Evolutionary conservation across 805 yeast species (phyloP), one percentile per base, ranked within the genome.

Genomic region (Kluyveromyces starmeri): DNA sequence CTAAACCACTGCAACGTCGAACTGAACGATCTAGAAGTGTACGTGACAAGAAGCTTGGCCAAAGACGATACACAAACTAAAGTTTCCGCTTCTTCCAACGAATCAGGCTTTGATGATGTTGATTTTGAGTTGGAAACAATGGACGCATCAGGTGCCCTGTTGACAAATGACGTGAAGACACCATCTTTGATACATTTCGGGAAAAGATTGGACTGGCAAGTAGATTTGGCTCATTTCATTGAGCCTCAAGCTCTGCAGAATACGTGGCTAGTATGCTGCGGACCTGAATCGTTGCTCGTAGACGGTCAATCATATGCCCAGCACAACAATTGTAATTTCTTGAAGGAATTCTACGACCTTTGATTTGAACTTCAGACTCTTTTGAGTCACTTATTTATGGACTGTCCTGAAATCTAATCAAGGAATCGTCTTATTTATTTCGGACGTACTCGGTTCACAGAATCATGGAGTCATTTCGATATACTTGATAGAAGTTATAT

Each of bases 1-100:
- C 50, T 75, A 26, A 55, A 62, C 9, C 63, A 67, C 17, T 43
- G 71, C 11, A 42, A 51, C 1, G 37, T 63, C 3, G 37, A 46
- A 4, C 38, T 32, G 19, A 20, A 27, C 20, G 32, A 32, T 18
- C 33, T 39, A 13, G 37, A 39, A 4, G 27, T 39, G 7, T 39
- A 20, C 27, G 34, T 39, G 5, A 39, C 42, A 6, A 27, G 27
- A 18, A 27, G 31, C 14, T 16, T 33, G 13, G 39, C 42, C 11
- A 27, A n/a, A 24, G 42, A 39, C 22, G 39, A 35, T 17, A 25
- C 32, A 7, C 35, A 21, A 17, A 20, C 22, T 10, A 13, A 30
- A 13, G 17, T 19, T 11, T 12, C 32, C 13, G 21, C 20, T 9
- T 25, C 14, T 12, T 17, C 23, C 6, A 16, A 20, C n/a, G 18